Evolutionary conservation across 202 grass and related monocot genomes (phyloP).

Genomic region (Eragrostis tef): DNA sequence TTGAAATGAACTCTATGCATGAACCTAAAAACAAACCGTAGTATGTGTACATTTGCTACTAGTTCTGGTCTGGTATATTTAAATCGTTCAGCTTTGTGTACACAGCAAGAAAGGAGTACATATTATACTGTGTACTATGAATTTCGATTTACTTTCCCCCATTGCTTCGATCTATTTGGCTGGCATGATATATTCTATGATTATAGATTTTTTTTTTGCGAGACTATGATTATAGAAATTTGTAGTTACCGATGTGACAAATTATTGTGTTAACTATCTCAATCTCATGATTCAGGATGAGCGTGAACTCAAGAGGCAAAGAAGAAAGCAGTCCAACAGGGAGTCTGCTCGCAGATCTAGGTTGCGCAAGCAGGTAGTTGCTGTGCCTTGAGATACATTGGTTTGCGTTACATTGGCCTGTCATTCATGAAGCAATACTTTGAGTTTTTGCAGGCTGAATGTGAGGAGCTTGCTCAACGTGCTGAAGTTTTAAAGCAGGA

Average conservation of each 20-base stretch:
- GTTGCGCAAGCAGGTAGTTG: constrained; percentile 89
- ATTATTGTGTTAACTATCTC: constrained; percentile 38
- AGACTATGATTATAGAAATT: too few species aligned
- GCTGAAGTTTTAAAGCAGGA: constrained; percentile 89
- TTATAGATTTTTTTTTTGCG: too few species aligned
- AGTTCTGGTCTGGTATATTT: neutral
- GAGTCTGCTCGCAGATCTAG: constrained; percentile 98
- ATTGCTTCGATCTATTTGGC: neutral
- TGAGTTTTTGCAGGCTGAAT: constrained; percentile 81
- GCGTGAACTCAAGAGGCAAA: constrained; percentile 91
- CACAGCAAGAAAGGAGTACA: neutral
- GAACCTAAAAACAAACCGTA: constrained; percentile 26
- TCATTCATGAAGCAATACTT: constrained; percentile 32
- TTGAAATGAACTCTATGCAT: constrained; percentile 6
- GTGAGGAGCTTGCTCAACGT: constrained; percentile 84
- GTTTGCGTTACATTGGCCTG: constrained; percentile 16
- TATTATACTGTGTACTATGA: neutral
- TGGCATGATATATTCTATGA: neutral
- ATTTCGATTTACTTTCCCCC: neutral
- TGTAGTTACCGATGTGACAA: constrained; percentile 39
- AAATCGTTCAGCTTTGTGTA: neutral
- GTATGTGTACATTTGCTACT: constrained; percentile 13
- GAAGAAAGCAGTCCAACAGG: constrained; percentile 98
- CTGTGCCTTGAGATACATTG: constrained; percentile 8
- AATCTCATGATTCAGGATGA: constrained; percentile 73